Evolutionary conservation across 2,329 filamentous ascomycete genomes (phyloP), one percentile per base, ranked within the genome.

Genomic region (Septoria petroselini): DNA sequence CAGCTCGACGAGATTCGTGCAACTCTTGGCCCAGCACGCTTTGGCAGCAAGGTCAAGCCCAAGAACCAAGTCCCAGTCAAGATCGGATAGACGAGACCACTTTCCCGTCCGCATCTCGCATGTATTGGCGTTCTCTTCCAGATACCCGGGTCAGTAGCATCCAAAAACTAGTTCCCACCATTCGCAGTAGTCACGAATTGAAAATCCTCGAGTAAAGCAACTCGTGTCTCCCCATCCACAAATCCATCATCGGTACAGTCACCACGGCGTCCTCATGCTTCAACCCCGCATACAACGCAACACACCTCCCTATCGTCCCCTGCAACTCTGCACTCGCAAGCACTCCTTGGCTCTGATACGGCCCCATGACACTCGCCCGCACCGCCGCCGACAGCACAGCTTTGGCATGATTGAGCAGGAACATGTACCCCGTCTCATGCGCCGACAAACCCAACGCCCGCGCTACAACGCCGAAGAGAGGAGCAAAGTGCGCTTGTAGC

Each of bases 1-100:
- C 88, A 97, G 74, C 75, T 97, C 53, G 93, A 97, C 58, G 91
- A 97, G 71, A 85, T 98, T 43, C 78, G 93, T 2, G 34, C 34
- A 8, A 48, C 42, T 7, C 48, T 54, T 11, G 52, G 52, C n/a
- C 41, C 52, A 19, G 52, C 52, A n/a, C 31, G 52, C 4, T 46
- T 53, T 17, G 41, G 40, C 7, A 42, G 38, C 12, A 41, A 45
- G 27, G 41, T 37, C 2, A 52, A 39, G 37, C 18, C 43, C 14
- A 46, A 39, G 33, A 46, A 27, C 33, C 43, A 46, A n/a, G 43
- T 46, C 18, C 34, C 43, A 12, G 43, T 46, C 15, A 46, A 46
- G 34, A 46, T 46, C 11, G 43, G 43, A 23, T 46, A 38, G 43
- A 39, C 9, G 3, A 5, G 6, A 15, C n/a, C 11, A 4, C 25